Conservation (phyloP, 352 stramenopile genomes). For the Globisporangium paddicum region DNA sequence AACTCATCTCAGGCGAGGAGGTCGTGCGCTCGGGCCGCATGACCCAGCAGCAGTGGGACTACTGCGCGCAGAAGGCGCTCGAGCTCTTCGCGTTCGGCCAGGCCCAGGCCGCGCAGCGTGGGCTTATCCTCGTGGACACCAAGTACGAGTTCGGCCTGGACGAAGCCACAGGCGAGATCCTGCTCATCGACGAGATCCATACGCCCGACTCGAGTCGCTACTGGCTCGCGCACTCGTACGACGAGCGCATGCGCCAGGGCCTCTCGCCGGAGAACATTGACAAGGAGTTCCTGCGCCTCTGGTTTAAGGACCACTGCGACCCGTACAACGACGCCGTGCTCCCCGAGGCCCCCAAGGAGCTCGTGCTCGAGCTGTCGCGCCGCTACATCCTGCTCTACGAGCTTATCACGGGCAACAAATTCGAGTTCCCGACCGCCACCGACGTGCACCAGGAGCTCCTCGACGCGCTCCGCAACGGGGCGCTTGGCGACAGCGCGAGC, state of each 20-base stretch:
- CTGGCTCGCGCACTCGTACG: slow-evolving; percentile 90
- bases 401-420: slow-evolving; percentile 96
- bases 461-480: slow-evolving; percentile 31
- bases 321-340: slow-evolving; percentile 96
- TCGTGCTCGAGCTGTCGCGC: slow-evolving; percentile 95
- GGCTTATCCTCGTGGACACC: slow-evolving; percentile 98
- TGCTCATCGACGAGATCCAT: slow-evolving; percentile 98
- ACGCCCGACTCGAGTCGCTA: slow-evolving; percentile 98
- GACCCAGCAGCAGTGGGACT: slow-evolving; percentile 96
- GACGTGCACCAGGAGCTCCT: slow-evolving; percentile 40
- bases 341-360: slow-evolving; percentile 93
- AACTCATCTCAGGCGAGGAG: slow-evolving; percentile 94
- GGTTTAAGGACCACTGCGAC: slow-evolving; percentile 98
- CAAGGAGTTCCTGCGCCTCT: slow-evolving; percentile 99
- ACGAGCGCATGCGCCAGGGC: slow-evolving; percentile 78
- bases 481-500: slow-evolving; percentile 10
- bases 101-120: slow-evolving; percentile 85
- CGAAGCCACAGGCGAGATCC: slow-evolving; percentile 85
- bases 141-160: slow-evolving; percentile 92
- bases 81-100: slow-evolving; percentile 93
- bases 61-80: slow-evolving; percentile 90
- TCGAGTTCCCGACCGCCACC: slow-evolving; percentile 72
- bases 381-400: slow-evolving; percentile 99
- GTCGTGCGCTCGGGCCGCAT: slow-evolving; percentile 94
- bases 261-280: slow-evolving; percentile 98